phyloP scores from a whole-genome alignment of 768 basidiomycete genomes.

The Amanita pallidorosea region DNA sequence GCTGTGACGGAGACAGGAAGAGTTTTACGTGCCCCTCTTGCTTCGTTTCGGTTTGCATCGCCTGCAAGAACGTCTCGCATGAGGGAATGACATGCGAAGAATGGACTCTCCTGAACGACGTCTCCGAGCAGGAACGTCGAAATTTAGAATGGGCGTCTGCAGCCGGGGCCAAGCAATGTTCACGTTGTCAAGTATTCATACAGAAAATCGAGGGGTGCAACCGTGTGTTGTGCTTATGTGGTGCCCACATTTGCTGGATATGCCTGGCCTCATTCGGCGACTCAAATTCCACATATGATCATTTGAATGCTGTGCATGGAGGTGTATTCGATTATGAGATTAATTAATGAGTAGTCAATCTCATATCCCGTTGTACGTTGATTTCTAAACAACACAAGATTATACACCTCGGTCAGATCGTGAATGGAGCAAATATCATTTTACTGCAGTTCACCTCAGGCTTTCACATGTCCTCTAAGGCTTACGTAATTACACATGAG shows the following conservation, averaged over 20 bases:
- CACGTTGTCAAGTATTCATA: constrained; percentile 31
- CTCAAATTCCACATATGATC: constrained; percentile 14
- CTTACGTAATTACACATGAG: too few species aligned
- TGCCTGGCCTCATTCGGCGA: constrained; percentile 33
- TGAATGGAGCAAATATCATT: too few species aligned
- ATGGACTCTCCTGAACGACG: constrained; percentile 18
- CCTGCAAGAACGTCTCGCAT: constrained; percentile 39
- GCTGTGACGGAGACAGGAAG: constrained; percentile 6
- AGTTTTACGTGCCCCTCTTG: constrained; percentile 42
- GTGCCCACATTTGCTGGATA: constrained; percentile 44
- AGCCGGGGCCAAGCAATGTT: constrained; percentile 35
- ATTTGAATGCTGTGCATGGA: constrained; percentile 26
- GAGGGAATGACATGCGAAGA: constrained; percentile 41
- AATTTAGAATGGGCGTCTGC: constrained; percentile 27
- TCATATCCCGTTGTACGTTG: too few species aligned
- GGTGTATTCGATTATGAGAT: constrained; percentile 13
- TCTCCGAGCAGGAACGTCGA: constrained; percentile 29
- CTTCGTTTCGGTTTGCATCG: constrained; percentile 33
- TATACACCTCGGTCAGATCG: too few species aligned
- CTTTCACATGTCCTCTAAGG: too few species aligned
- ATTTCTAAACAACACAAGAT: background rate
- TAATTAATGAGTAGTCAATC: background rate
- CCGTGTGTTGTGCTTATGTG: constrained; percentile 41
- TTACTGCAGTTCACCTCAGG: too few species aligned
- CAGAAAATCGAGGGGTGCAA: constrained; percentile 46